Base-by-base conservation (phyloP, 345 rosid genomes). In the Conringia planisiliqua region DNA sequence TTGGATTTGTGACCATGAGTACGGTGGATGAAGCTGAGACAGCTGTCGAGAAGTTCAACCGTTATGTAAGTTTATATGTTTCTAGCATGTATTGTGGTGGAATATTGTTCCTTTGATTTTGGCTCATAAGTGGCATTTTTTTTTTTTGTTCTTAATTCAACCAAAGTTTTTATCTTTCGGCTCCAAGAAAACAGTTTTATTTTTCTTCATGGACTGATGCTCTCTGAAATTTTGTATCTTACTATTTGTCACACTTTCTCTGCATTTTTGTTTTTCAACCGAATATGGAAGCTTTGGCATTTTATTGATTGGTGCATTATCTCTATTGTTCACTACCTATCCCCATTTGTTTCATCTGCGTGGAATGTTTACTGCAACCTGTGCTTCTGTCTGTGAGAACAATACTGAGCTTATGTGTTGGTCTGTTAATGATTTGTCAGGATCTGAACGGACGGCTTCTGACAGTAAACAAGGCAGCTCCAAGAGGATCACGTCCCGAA, bases 1-100 rank as follows among this genome's bases (percentile, higher is more conserved):
- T 94, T 54, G 97, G 98, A 50, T 94, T 94, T 26, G 96, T 94
- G 79, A 88, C 92, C 1, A 90, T 94, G 96, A 91, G 93, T 72
- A 81, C 88, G 0, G 91, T 90, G 66, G 95, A 88, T 42, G 97
- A 94, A 82, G 95, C 95, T 32, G 98, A 94, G 60, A 84, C 71
- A 73, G 98, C 95, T 57, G 89, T 84, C 1, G 96, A 90, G 18
- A 77, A 79, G 79, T 77, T 90, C 47, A 73, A 86, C 74, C 85
- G 90, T 60, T 87, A 84, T 81, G 97, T 91, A 80, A 86, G 97
- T 79, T 82, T 14, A 8, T 16, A 73, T 66, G 12, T 66, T 59
- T 22, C 46, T 40, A 27, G 4, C 66, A 43, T 57, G 22, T 32
- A 12, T 39, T 48, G 43, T 56, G 40, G 56, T 57, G 16, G 42